A percentile compares a stretch with the other conserved stretches of the same genome.
These are phyloP conservation scores for Calonectria fujianensis DNA, from an alignment of 2,329 filamentous ascomycete species.

Conservation along the genomic window DNA sequence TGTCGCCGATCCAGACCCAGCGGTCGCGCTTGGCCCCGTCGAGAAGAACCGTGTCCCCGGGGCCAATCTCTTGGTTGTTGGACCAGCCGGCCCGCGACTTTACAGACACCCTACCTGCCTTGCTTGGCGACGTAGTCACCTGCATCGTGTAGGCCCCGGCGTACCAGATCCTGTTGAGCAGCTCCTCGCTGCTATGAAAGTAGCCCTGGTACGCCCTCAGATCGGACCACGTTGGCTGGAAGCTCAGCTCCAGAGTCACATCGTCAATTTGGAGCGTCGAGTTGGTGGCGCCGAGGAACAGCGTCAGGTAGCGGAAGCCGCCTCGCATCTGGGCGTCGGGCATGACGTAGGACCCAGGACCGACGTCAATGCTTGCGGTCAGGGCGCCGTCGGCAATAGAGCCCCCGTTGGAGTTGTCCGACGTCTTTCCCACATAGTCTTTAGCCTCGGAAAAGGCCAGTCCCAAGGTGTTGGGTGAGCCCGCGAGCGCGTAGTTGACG, in stretches of 20 bases:
- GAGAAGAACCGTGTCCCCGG: constrained; percentile 53
- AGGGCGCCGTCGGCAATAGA: neutral
- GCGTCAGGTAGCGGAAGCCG: constrained; percentile 9
- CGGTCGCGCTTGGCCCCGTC: constrained; percentile 77
- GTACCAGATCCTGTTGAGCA: constrained; percentile 64
- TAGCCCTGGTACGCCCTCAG: constrained; percentile 73
- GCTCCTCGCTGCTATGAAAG: constrained; percentile 68
- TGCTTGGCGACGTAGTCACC: neutral
- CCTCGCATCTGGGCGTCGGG: constrained; percentile 19
- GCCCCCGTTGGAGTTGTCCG: constrained; percentile 14
- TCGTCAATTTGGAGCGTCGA: neutral
- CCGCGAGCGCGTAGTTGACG: constrained; percentile 3
- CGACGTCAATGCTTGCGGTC: neutral
- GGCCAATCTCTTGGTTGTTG: constrained; percentile 52
- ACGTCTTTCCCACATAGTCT: neutral
- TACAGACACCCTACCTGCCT: neutral
- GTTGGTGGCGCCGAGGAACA: neutral
- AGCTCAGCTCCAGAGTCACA: constrained; percentile 58
- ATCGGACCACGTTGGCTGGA: constrained; percentile 66
- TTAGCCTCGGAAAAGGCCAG: constrained; percentile 4
- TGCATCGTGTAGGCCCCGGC: constrained; percentile 20
- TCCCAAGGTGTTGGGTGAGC: neutral
- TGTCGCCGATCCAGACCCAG: constrained; percentile 77
- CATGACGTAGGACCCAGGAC: neutral
- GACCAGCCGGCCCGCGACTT: constrained; percentile 1